These are phyloP conservation scores for Trichoderma cornu-damae DNA, from an alignment of 2,329 filamentous ascomycete species.

Conservation along the genomic window DNA sequence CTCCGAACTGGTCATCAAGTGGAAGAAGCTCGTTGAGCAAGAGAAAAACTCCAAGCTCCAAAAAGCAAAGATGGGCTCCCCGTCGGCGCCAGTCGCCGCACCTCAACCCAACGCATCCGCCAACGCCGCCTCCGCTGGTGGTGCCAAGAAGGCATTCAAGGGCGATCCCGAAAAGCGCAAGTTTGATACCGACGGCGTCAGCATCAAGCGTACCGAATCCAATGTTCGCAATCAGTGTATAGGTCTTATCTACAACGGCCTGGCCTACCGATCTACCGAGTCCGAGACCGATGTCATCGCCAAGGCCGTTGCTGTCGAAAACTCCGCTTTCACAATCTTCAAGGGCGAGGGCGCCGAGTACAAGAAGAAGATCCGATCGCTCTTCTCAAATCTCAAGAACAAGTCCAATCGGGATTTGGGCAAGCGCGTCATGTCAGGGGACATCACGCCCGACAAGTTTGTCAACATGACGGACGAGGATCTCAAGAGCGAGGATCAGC, in stretches of 20 bases:
- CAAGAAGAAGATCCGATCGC: constrained; percentile 80
- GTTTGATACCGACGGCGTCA: constrained; percentile 74
- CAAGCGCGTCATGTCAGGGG: constrained; percentile 66
- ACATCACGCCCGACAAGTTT: constrained; percentile 67
- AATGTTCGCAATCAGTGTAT: constrained; percentile 76
- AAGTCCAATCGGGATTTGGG: constrained; percentile 78
- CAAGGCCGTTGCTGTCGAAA: constrained; percentile 75
- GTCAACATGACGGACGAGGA: constrained; percentile 86
- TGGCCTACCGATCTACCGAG: constrained; percentile 66
- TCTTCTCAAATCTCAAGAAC: constrained; percentile 93
- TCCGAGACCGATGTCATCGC: constrained; percentile 66
- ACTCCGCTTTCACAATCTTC: constrained; percentile 65
- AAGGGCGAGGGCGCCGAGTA: constrained; percentile 71
- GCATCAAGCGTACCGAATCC: constrained; percentile 69
- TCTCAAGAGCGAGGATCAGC: constrained; percentile 80
- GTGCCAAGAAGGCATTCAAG: constrained; percentile 46
- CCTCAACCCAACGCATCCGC: constrained; percentile 52
- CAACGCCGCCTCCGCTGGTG: constrained; percentile 41
- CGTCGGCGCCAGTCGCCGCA: constrained; percentile 33
- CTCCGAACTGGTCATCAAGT: constrained; percentile 78
- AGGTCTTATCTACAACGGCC: constrained; percentile 87
- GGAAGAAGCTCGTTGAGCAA: constrained; percentile 72
- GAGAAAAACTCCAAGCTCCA: constrained; percentile 50
- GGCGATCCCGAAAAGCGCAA: constrained; percentile 74
- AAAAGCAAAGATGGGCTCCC: constrained; percentile 35